Evolutionary conservation across 2,329 filamentous ascomycete species (phyloP).

Genomic region (Sporothrix protearum): DNA sequence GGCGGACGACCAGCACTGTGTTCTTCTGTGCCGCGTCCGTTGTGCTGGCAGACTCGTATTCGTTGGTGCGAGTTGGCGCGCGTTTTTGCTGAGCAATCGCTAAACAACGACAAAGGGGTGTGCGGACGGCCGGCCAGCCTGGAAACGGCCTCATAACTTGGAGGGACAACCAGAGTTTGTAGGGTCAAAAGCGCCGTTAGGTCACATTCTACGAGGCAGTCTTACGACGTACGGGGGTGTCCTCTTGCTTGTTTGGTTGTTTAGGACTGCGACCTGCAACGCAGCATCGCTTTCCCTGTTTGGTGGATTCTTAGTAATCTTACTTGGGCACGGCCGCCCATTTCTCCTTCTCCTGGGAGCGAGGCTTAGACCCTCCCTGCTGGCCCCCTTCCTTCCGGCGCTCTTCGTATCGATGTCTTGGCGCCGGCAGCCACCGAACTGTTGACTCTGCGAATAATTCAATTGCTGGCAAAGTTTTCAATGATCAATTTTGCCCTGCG

Average conservation of each 20-base stretch:
- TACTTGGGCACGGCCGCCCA: not conserved
- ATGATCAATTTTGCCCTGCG: not conserved
- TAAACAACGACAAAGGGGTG: constrained; percentile 3
- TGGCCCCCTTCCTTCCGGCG: constrained; percentile 7
- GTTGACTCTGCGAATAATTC: not conserved
- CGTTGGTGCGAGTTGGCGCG: not conserved
- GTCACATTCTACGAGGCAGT: constrained; percentile 21
- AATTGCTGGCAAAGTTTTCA: not conserved
- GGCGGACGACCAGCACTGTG: not conserved
- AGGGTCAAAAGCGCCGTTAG: not conserved
- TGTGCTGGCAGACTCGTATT: constrained; percentile 20
- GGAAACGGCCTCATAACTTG: not conserved
- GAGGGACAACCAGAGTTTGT: not conserved
- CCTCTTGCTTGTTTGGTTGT: not conserved
- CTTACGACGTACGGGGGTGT: constrained; percentile 15
- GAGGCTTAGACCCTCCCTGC: constrained; percentile 22
- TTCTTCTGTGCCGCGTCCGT: not conserved
- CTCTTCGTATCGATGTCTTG: constrained; percentile 17
- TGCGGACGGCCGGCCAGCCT: constrained; percentile 8
- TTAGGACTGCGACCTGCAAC: not conserved
- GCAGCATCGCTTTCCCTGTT: not conserved
- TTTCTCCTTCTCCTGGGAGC: not conserved
- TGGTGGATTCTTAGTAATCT: not conserved
- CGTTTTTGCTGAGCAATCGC: not conserved
- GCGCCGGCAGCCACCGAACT: constrained; percentile 16